phyloP scores from a whole-genome alignment of 352 stramenopile species.

The Pythium dissimile region DNA sequence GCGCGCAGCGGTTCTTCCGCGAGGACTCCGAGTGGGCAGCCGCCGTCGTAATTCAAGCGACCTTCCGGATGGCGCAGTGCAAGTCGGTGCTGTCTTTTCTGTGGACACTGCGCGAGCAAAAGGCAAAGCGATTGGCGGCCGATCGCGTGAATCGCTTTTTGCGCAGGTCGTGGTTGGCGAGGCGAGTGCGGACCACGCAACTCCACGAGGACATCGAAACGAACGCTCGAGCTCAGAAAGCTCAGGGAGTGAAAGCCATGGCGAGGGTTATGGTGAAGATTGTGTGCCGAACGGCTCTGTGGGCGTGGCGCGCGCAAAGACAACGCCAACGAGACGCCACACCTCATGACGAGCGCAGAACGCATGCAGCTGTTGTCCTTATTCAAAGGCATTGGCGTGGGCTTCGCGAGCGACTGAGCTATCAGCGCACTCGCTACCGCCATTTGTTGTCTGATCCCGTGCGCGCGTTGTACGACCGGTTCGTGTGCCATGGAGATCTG shows the following conservation, averaged over 20 bases:
- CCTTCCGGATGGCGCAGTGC: slow-evolving; percentile 31
- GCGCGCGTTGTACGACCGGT: slow-evolving; percentile 37
- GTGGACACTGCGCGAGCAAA: slow-evolving; percentile 12
- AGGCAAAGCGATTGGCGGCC: slow-evolving; percentile 22
- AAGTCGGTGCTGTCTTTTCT: slow-evolving; percentile 28
- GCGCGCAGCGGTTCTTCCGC: slow-evolving; percentile 31
- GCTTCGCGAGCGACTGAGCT: slow-evolving; percentile 37
- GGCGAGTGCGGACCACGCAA: not conserved
- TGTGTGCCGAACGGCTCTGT: slow-evolving; percentile 22
- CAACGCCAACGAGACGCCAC: slow-evolving; percentile 22
- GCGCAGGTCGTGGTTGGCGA: slow-evolving; percentile 4
- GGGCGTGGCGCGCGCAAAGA: slow-evolving; percentile 39
- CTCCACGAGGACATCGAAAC: not conserved
- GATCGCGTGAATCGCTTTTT: slow-evolving; percentile 31
- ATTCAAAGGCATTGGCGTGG: slow-evolving; percentile 58
- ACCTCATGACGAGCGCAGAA: slow-evolving; percentile 19
- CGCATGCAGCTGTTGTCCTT: slow-evolving; percentile 24
- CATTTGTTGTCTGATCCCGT: slow-evolving; percentile 39
- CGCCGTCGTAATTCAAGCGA: slow-evolving; percentile 42
- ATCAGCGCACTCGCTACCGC: slow-evolving; percentile 38
- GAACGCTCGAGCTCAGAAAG: slow-evolving; percentile 5
- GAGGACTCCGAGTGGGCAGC: slow-evolving; percentile 37
- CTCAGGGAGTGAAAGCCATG: slow-evolving; percentile 3
- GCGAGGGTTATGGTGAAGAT: slow-evolving; percentile 2
- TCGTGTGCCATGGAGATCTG: slow-evolving; percentile 48